Evolutionary conservation across 345 rosid genomes (phyloP), one percentile per base, ranked within the genome.

Genomic region (Draba incana): DNA sequence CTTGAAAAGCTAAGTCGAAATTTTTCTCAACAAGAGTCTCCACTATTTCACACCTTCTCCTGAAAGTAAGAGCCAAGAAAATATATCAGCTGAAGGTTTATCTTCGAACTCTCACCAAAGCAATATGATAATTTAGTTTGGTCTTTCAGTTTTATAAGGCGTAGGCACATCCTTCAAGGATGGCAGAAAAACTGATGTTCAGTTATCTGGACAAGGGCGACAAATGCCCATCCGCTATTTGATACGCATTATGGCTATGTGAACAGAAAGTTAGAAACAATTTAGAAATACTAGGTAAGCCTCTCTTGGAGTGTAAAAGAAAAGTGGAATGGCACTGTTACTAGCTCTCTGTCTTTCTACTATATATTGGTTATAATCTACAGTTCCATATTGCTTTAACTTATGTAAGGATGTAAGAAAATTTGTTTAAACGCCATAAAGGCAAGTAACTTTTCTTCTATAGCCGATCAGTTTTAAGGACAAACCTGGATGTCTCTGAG

Each of bases 1-100:
- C 89, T 84, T 79, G 94, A 78, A 87, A 93, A 74, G 97, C 92
- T 78, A 93, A 84, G 82, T 93, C 97, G 53, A 93, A 93, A 64
- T 88, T 90, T 87, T 83, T 93, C 84, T 90, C 97, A 39, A 85
- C 87, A 33, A 93, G 92, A 39, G 82, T 82, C 85, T 93, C 97
- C 9, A 94, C 98, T 69, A 87, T 84, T 83, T 84, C 86, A 66
- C 84, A 74, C 76, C 98, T 86, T 66, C 98, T 85, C 88, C 98
- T 93, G 87, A 57, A 64, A 76, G 56, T 75, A 76, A 70, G 64
- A 79, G 57, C 66, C 61, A 76, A n/a, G 1, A 68, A 46, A 14
- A 66, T 56, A 66, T 44, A 20, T 74, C 30, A 68, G 77, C 59
- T 47, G 23, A 56, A 64, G 16, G 5, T 31, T 13, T 56, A n/a